Evolutionary conservation across 2,329 filamentous ascomycete species (phyloP), one percentile per base, ranked within the genome.

Genomic region (Verticillium zaregamsianum): DNA sequence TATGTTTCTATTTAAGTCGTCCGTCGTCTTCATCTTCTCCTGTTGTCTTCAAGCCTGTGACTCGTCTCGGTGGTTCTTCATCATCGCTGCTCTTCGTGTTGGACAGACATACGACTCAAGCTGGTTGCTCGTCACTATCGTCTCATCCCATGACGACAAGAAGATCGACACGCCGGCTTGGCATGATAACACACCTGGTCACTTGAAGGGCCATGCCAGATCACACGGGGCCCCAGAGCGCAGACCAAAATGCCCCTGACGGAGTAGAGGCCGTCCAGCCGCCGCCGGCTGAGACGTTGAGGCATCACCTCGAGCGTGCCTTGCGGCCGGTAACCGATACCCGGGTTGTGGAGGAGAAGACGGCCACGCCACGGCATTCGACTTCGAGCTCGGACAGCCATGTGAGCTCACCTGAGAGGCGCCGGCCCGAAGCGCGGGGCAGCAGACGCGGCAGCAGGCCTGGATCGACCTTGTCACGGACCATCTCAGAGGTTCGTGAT

Each of bases 401-500:
- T 33, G 9, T 58, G 45, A 59, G 28, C 20, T 62, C 58, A 20
- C 45, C 45, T 5, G 20, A 4, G n/a, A 52, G 45, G 3, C n/a
- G n/a, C 11, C 9, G 25, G 20, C n/a, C 45, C 3, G 45, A 14
- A 52, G 20, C 9, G 5, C 45, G 45, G 1, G 20, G 45, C n/a
- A 52, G 45, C 45, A 49, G 45, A 49, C 45, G 45, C 7, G 23
- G 45, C 45, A 52, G 45, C 9, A 52, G 45, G 20, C 45, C 45
- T 23, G 45, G n/a, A 3, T 52, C 45, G n/a, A 25, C 20, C 9
- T 11, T 52, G 20, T 52, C 45, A 25, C 45, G 45, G 45, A 52
- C 45, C 2, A 52, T 52, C 7, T 76, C 76, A 1, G 76, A 79
- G 58, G 70, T 77, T 8, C 70, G 73, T 32, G 77, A 79, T 64